Evolutionary conservation across 441 rosid genomes (phyloP), one percentile per base, ranked within the genome.

Genomic region (Codiaeum variegatum): DNA sequence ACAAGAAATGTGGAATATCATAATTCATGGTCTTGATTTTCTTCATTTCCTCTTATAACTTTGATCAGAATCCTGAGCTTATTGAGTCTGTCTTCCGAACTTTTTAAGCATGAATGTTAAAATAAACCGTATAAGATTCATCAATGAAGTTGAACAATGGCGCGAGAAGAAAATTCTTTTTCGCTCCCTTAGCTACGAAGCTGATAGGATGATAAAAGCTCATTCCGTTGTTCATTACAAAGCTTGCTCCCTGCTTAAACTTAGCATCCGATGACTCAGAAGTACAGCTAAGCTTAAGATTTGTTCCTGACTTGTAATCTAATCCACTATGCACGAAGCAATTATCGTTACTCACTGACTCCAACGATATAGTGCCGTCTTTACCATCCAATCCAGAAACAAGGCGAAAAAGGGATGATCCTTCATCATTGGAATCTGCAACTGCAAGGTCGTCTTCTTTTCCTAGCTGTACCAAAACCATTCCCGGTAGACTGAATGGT

Each of bases 401-500:
- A 76, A 93, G 31, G 2, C 34, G 84, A 73, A 95, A 93, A n/a
- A 64, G 44, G 0, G 91, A 87, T 7, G 84, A 76, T 12, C 46
- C 77, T 9, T 68, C 75, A 0, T 24, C 73, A 3, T 81, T 73
- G 54, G 83, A 76, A 69, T 71, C 82, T 65, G 79, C 74, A 28
- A 91, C 79, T 3, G 26, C 79, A 51, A 90, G 78, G 69, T 63
- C 32, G 10, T 66, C 7, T 11, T 78, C 87, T 46, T 69, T 59
- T 52, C 83, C 91, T 73, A 79, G 76, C 11, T 71, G 78, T 66
- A 66, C 85, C 40, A 95, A 61, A 69, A 84, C 64, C 96, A 84
- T 91, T 54, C 98, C 97, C 0, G 99, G 97, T 74, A 79, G 84
- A 78, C 87, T 87, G 54, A 90, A 91, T 63, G 97, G 95, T 69